Conservation (phyloP, 2,329 filamentous ascomycete genomes). For the Uncinocarpus reesii region DNA sequence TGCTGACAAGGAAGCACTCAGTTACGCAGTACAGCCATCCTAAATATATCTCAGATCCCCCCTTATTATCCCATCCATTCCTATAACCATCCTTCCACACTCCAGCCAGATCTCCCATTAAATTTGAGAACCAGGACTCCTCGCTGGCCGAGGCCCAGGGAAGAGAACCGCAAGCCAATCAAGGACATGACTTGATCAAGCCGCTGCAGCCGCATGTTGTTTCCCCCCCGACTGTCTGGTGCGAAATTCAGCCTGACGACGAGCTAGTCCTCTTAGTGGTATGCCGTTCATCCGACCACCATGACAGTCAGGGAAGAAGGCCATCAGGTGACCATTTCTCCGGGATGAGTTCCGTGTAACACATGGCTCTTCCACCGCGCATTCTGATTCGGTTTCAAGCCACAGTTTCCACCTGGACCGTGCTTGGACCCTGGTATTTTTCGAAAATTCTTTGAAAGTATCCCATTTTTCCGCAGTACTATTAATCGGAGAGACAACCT, state of each 20-base stretch:
- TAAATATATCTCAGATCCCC: background rate
- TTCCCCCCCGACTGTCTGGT: background rate
- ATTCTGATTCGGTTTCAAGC: conserved; percentile 4
- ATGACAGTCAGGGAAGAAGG: background rate
- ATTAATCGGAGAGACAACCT: no score
- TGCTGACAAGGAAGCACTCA: background rate
- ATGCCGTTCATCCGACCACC: no score
- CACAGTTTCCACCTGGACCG: no score
- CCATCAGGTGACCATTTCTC: conserved; percentile 2
- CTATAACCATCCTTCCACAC: background rate
- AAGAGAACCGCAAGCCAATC: background rate
- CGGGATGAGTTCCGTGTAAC: conserved; percentile 5
- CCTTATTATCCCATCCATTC: background rate
- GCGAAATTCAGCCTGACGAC: background rate
- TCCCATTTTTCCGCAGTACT: no score
- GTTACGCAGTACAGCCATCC: background rate
- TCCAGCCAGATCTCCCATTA: background rate
- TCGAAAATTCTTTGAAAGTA: background rate
- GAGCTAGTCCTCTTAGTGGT: no score
- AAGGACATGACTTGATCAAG: background rate
- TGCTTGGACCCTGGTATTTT: background rate
- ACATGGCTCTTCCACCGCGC: background rate
- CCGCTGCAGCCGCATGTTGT: background rate
- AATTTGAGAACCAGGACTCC: background rate
- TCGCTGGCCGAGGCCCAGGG: background rate